Base-by-base conservation (phyloP, 768 basidiomycete species). In the Pulveroboletus sp. region DNA sequence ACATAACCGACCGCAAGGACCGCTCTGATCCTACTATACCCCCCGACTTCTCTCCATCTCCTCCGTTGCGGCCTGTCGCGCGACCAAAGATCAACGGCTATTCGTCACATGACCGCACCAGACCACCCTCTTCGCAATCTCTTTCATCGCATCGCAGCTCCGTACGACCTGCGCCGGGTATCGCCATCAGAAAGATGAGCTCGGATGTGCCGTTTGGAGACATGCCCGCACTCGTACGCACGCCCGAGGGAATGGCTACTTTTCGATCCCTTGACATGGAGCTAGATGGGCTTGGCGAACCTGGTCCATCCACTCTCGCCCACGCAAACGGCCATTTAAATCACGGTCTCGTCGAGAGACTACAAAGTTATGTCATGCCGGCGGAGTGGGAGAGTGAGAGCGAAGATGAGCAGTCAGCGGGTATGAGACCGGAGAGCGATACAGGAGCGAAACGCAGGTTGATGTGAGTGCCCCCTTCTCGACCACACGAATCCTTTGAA, bases 1-100 rank as follows among this genome's bases (percentile, higher is more conserved):
- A 94, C 60, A 86, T 98, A 56, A 90, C 89, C 2, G 97, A 98
- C 68, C 81, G 84, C 59, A 86, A 84, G 60, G 90, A 94, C 59
- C 81, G 88, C 50, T 70, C 78, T 2, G 87, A 90, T 60, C 87
- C 86, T 16, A 61, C 63, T 49, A 82, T 90, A 47, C 87, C 87
- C 21, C 58, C 69, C 23, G 69, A 71, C 45, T 63, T 75, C 64
- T 75, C 55, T 62, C 70, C 39, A 41, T 61, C 47, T 1, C 48
- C 58, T 11, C 38, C 52, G 13, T 32, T 41, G 47, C 58, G 64
- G 36, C 58, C 64, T 4, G 42, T 60, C 20, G 32, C 81, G 71
- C 56, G 81, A 72, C 37, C 72, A 20, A 75, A 72, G 55, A 52
- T 74, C 32, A 80, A 79, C 33, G 80, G 61, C 41, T 69, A 69